Percentiles rank a stretch among this genome's conserved stretches.
Conservation (phyloP, 1,139 yeast species). For the Nakaseomyces kungkrabaensis region DNA sequence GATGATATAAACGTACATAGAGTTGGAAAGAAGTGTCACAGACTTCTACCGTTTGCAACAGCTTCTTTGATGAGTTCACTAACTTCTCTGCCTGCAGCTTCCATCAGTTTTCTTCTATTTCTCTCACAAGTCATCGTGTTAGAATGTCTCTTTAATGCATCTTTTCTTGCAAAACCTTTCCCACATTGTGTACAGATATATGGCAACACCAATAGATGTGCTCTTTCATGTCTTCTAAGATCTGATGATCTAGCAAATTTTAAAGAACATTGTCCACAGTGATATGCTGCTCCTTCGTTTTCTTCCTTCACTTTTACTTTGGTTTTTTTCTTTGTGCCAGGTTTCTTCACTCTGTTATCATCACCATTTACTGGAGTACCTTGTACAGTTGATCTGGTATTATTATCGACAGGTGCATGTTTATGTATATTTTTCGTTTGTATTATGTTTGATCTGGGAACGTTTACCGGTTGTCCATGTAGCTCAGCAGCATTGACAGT, state of each 20-base stretch:
- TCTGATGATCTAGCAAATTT: constrained; percentile 25
- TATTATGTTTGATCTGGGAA: not conserved
- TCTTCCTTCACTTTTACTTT: not conserved
- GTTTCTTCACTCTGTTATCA: not conserved
- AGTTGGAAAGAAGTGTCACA: constrained; percentile 3
- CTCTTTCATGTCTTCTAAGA: constrained; percentile 26
- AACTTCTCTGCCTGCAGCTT: constrained; percentile 22
- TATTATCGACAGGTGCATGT: not conserved
- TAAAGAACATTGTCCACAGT: constrained; percentile 26
- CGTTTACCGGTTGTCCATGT: not conserved
- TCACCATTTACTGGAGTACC: not conserved
- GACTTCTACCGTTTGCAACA: constrained; percentile 10
- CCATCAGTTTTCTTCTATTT: constrained; percentile 42
- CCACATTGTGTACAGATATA: constrained; percentile 65
- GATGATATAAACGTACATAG: too few relatives aligned
- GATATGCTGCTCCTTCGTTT: not conserved
- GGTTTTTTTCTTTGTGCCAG: not conserved
- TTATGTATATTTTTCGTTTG: not conserved
- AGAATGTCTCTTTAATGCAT: constrained; percentile 64
- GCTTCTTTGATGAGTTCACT: constrained; percentile 24
- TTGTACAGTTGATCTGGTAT: not conserved
- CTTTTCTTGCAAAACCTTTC: constrained; percentile 75
- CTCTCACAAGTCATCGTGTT: constrained; percentile 67
- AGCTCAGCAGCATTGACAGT: not conserved
- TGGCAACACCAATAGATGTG: constrained; percentile 24